A percentile compares a stretch with the other conserved stretches of the same genome.
Evolutionary conservation across 768 basidiomycete species (phyloP).

Genomic region (Xanthoconium purpureum): DNA sequence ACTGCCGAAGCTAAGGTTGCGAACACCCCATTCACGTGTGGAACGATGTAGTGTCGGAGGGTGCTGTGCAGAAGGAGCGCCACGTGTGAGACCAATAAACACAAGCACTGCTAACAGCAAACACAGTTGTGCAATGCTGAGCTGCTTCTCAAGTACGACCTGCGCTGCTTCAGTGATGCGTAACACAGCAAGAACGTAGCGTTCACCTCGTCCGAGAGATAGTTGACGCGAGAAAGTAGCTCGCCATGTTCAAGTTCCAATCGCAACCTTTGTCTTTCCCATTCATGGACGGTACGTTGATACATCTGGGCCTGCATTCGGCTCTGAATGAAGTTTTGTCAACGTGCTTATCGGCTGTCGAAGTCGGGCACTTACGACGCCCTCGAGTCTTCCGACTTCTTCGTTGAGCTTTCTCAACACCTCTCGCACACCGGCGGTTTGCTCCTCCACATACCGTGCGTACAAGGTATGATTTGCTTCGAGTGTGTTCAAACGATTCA

Average conservation of each 20-base stretch:
- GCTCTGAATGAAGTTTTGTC: constrained; percentile 40
- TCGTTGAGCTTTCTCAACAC: constrained; percentile 72
- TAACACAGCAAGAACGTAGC: background rate
- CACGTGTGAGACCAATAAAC: constrained; percentile 84
- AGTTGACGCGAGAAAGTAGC: constrained; percentile 65
- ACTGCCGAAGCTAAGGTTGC: constrained; percentile 54
- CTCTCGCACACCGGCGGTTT: constrained; percentile 71
- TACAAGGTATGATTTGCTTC: constrained; percentile 88
- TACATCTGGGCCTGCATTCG: constrained; percentile 67
- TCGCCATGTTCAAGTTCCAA: constrained; percentile 70
- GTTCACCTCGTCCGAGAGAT: constrained; percentile 76
- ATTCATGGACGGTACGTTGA: constrained; percentile 60
- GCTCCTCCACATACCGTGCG: constrained; percentile 85
- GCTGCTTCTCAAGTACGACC: constrained; percentile 85
- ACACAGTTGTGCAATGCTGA: constrained; percentile 85
- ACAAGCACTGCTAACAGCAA: constrained; percentile 79
- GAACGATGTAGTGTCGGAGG: constrained; percentile 19
- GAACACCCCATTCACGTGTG: constrained; percentile 53
- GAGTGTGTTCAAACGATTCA: constrained; percentile 83
- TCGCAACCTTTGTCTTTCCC: constrained; percentile 62
- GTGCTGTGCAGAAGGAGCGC: constrained; percentile 40
- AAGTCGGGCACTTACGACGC: constrained; percentile 50
- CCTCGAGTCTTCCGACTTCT: constrained; percentile 75
- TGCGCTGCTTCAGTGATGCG: constrained; percentile 28
- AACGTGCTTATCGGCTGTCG: background rate